Base-by-base conservation (phyloP, 495 filamentous ascomycete species). In the Penicillium atrosanguineum region DNA sequence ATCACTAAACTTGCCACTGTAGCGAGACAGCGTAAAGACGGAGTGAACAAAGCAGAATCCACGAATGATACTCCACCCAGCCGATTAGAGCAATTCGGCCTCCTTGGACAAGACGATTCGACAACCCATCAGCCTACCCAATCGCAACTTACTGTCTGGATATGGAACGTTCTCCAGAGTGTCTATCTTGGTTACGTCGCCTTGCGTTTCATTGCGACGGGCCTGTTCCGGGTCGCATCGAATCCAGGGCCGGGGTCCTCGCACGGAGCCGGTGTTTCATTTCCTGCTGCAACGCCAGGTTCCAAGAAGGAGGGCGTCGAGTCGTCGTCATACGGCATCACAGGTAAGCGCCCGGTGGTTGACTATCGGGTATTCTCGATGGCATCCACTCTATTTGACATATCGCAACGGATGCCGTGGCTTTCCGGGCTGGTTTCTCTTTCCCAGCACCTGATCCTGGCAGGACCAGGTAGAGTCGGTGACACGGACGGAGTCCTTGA, bases 371-470 rank as follows among this genome's bases (percentile, higher is more conserved):
- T 86, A 21, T 91, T 83, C 80, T 76, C 83, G 57, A 87, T 89
- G 72, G 65, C 86, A 45, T 82, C 83, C 49, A 82, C 80, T 60
- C 72, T 92, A 31, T 58, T 90, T 63, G 84, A 88, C 74, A 65
- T 95, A 52, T 78, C 87, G 54, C 64, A 69, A 52, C 85, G 88
- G 69, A 92, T 95, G 89, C 91, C 91, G 34, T 96, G 91, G 91
- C 75, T 95, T 40, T 76, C 71, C 61, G 89, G 88, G 60, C 66
- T 81, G 48, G 61, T 91, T 34, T 83, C 87, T 46, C 79, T 96
- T 63, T 61, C 85, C 49, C 90, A 91, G 71, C 85, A 87, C 76
- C 77, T 81, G 54, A 76, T 83, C 61, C 66, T 93, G 60, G 74
- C 73, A 59, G 88, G 90, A 37, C 87, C 89, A 56, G 87, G 90